Conservation (phyloP, 2,329 filamentous ascomycete genomes). For the Colletotrichum godetiae region DNA sequence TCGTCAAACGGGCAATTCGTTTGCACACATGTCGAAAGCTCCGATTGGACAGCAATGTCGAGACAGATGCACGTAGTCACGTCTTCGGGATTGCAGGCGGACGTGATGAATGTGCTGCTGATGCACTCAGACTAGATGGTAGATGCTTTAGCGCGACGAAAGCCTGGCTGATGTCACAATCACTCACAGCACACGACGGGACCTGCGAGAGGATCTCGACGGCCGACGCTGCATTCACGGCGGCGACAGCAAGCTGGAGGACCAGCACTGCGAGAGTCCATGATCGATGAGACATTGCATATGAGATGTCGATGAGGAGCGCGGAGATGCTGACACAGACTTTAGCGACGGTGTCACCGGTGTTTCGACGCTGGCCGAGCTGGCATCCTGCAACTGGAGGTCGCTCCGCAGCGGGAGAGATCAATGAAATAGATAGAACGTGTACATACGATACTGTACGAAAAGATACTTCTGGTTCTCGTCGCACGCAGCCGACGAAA, state of each 20-base stretch:
- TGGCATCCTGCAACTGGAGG: background rate
- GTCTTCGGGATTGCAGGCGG: background rate
- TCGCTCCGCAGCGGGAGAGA: background rate
- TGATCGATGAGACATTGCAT: background rate
- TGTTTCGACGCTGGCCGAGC: background rate
- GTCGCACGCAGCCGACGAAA: background rate
- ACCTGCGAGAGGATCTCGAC: background rate
- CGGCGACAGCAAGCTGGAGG: background rate
- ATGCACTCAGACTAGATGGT: background rate
- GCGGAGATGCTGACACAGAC: background rate
- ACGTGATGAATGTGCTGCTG: background rate
- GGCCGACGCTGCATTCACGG: background rate
- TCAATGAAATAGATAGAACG: background rate
- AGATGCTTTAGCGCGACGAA: background rate
- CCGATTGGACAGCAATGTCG: background rate
- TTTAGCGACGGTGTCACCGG: background rate
- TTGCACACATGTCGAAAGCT: conserved; percentile 1
- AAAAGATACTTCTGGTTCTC: background rate
- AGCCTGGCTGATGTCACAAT: background rate
- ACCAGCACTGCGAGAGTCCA: background rate
- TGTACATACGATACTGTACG: background rate
- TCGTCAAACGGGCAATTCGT: background rate
- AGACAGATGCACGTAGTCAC: background rate
- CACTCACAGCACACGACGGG: background rate
- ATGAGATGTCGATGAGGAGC: background rate